Evolutionary conservation across 2,329 filamentous ascomycete genomes (phyloP), one percentile per base, ranked within the genome.

Genomic region (Mollisiaceae sp.): DNA sequence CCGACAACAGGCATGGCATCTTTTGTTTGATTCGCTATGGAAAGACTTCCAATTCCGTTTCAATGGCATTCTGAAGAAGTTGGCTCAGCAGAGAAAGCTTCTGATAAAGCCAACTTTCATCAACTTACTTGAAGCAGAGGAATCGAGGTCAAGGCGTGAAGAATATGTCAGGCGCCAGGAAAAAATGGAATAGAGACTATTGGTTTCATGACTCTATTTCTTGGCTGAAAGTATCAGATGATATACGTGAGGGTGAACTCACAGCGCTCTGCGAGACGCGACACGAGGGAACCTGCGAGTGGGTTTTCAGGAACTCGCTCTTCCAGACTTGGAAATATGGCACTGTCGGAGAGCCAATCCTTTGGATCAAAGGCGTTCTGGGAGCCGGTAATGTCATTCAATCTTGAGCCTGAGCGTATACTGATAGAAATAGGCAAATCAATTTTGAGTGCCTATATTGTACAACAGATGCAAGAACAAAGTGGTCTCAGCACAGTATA

Each of bases 331-430:
- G 67, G 67, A 60, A 58, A 50, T 59, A 59, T 41, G 62, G 63
- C 36, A 56, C 27, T 1, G 55, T 65, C 56, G 43, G n/a, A 22
- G 59, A 65, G 5, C 54, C 62, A 18, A 20, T 68, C 24, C 47
- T 68, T 4, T 68, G 67, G 67, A 24, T 68, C 9, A 68, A 68
- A n/a, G 67, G 67, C 4, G 66, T 65, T 35, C 67, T 64, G 15
- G 67, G 67, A 61, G 64, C 67, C 38, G 67, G 67, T 68, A 22
- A 41, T 45, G 3, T 24, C 24, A 5, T 11, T 20, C 38, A 38
- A 9, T 11, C 27, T 61, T 6, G 50, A 18, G 15, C 39, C 20
- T 20, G 12, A 6, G 54, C n/a, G 14, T 2, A 39, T 12, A 2
- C 32, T 60, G 18, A 60, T 18, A 12, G 22, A n/a, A 5, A 8